Percentiles rank a stretch among this genome's conserved stretches.
Evolutionary conservation across 2,329 filamentous ascomycete species (phyloP).

Genomic region (Leptographium lundbergii): DNA sequence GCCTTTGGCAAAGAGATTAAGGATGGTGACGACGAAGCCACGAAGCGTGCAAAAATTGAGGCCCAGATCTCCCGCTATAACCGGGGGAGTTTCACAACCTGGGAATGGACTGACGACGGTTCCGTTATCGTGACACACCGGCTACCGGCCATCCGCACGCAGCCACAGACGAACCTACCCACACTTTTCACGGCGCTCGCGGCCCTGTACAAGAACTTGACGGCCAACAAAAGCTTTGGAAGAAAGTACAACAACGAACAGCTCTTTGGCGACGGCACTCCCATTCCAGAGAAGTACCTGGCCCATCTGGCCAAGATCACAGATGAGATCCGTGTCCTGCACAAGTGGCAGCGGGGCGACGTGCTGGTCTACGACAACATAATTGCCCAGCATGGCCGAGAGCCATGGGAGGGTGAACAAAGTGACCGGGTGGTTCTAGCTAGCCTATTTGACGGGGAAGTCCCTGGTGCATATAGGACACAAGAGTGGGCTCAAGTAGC

Average conservation of each 20-base stretch:
- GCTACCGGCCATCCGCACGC: conserved; percentile 13
- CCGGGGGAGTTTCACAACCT: neutral
- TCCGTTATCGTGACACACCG: conserved; percentile 15
- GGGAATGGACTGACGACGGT: conserved; percentile 13
- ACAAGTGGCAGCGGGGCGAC: conserved; percentile 7
- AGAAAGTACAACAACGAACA: conserved; percentile 8
- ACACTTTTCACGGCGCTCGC: conserved; percentile 17
- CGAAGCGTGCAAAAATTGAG: neutral
- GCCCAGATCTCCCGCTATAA: neutral
- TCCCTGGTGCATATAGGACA: neutral
- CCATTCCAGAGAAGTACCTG: conserved; percentile 14
- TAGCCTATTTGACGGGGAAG: neutral
- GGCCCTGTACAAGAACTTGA: conserved; percentile 12
- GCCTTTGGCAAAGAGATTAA: conserved; percentile 13
- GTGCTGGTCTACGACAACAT: conserved; percentile 11
- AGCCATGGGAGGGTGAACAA: conserved; percentile 12
- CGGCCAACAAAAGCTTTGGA: neutral
- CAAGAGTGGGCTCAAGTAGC: too few species aligned
- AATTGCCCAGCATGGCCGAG: conserved; percentile 15
- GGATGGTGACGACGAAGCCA: conserved; percentile 11
- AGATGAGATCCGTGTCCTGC: conserved; percentile 13
- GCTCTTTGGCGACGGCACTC: conserved; percentile 15
- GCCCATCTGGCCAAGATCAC: conserved; percentile 15
- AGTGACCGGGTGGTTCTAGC: neutral
- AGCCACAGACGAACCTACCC: conserved; percentile 12